Base-by-base conservation (phyloP, 1,139 yeast species). In the Pichia sorboxylosa region DNA sequence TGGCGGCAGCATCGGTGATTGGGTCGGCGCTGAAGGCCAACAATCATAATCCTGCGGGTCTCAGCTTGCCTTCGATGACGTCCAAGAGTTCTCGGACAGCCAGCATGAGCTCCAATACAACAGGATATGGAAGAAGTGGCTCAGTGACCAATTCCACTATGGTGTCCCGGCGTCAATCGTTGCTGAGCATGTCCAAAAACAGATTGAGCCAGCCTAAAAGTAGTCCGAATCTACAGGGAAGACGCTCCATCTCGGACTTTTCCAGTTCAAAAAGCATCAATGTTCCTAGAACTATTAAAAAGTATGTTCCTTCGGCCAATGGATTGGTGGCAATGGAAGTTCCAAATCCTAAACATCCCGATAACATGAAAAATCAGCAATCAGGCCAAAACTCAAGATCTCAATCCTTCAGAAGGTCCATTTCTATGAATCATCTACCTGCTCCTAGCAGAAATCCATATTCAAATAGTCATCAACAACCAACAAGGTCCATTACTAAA, bases 251-350 rank as follows among this genome's bases (percentile, higher is more conserved):
- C 13, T 41, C 44, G n/a, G 44, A 39, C 20, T 30, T 33, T 10
- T 13, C 37, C 8, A n/a, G 21, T 15, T 9, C 13, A 6, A 11
- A 8, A 17, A 19, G 5, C 5, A 8, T 6, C 14, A 26, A 28
- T 15, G 24, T 38, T 13, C 43, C 43, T n/a, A 38, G 44, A 29
- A 58, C 54, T 32, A 49, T 63, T 11, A 63, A 64, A 34, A 64
- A 58, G 39, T 66, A 65, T 46, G 54, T 66, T 20, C 72, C 71
- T 3, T 63, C 69, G 1, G 61, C 66, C 3, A 51, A 61, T 42
- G 73, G 73, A 7, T 45, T 66, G 16, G 57, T 63, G 13, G 55
- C 64, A 9, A 52, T 66, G 4, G 69, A 65, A 36, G 69, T 66
- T 3, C 65, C 68, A 4, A 59, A 55, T 10, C 55, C 55, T 5